These are phyloP conservation scores for Chloranthus sessilifolius DNA, from an alignment of 164 flowering plant species.

Conservation along the genomic window DNA sequence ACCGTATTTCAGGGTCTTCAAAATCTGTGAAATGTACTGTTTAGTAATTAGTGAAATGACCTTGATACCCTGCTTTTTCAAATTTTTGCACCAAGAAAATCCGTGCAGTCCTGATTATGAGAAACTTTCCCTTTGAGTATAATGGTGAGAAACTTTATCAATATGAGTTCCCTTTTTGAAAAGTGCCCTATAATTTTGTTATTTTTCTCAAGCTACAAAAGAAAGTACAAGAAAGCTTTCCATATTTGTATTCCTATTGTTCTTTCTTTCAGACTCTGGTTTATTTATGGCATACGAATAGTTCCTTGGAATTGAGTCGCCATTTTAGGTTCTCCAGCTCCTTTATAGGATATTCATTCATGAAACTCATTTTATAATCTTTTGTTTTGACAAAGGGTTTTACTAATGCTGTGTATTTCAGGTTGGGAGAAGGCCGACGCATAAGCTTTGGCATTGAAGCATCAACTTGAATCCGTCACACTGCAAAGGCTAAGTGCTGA, in stretches of 20 bases:
- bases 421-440: constrained; percentile 99
- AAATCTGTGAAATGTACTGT: too few relatives aligned
- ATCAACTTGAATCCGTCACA: constrained; percentile 85
- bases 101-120: too few relatives aligned
- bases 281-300: not conserved
- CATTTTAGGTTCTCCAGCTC: not conserved
- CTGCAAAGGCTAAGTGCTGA: constrained; percentile 84
- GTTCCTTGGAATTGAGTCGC: not conserved
- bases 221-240: not conserved
- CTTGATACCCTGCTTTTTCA: too few relatives aligned
- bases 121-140: too few relatives aligned
- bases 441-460: constrained; percentile 79
- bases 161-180: too few relatives aligned
- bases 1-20: too few relatives aligned
- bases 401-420: constrained; percentile 25
- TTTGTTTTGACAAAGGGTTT: not conserved
- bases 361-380: not conserved
- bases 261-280: not conserved
- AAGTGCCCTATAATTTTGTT: constrained; percentile 17
- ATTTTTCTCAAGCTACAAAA: not conserved
- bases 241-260: not conserved
- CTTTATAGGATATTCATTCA: not conserved
- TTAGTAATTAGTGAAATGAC: too few relatives aligned
- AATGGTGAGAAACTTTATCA: too few relatives aligned
- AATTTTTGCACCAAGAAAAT: too few relatives aligned